Evolutionary conservation across 345 rosid species (phyloP), one percentile per base, ranked within the genome.

Genomic region (Orychophragmus violaceus): DNA sequence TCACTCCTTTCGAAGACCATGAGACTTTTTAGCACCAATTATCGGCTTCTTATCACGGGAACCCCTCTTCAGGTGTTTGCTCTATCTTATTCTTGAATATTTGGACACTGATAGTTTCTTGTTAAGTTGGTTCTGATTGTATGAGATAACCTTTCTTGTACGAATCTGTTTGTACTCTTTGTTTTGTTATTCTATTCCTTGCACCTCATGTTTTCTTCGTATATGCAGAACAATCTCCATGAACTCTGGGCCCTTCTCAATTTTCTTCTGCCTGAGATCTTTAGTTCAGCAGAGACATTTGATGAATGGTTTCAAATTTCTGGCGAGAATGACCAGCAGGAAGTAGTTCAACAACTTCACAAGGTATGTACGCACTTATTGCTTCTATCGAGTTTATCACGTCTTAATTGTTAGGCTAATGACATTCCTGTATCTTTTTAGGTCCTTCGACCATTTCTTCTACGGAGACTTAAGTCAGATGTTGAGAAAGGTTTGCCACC

Each of bases 271-370:
- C 99, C 97, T 1, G 99, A 93, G 88, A 87, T 93, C 57, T 93
- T 93, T 77, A 93, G 95, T 76, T 93, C 97, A 8, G 96, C 99
- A 48, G 99, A 93, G 77, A 93, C 97, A 69, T 93, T 93, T 83
- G 99, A 93, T 80, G 97, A 93, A 71, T 93, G 99, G 99, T 93
- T 93, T 73, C 99, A 93, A 82, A 93, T 93, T 68, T 93, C 99
- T 80, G 97, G 92, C 49, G 97, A 93, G 62, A 93, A 87, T 83
- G 99, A 93, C 46, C 96, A 93, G 86, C 99, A 93, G 66, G 99
- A 93, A 78, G 99, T 93, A 62, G 98, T 93, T 59, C 99, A 93
- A 71, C 97, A 93, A 78, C 91, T 93, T 70, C 99, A 93, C 74
- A 93, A 93, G 95, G 99, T 91, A 84, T 59, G 78, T 76, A 78